Evolutionary conservation across 1,284 basidiomycete genomes (phyloP), one percentile per base, ranked within the genome.

Genomic region (Cerioporus squamosus): DNA sequence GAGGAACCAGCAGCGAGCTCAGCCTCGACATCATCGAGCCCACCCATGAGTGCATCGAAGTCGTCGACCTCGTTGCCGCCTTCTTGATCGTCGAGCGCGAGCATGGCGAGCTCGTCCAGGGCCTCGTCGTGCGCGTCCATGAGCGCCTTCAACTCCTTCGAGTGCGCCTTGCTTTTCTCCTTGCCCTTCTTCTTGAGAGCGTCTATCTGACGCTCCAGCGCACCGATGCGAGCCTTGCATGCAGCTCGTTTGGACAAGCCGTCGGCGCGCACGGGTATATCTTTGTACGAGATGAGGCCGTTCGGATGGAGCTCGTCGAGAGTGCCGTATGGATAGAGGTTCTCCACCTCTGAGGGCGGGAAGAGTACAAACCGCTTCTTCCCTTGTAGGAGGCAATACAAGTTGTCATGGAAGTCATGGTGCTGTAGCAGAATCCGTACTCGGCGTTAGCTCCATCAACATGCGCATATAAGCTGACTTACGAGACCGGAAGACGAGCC

Each of bases 371-470:
- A 74, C 29, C 73, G 72, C 54, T 74, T 74, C 33, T 59, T 59
- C 20, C 73, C 73, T 31, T 66, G 63, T 3, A 74, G 64, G 6
- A 74, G 67, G 55, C 70, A 69, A 61, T 74, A 74, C 18, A 74
- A 67, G 50, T 74, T 74, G 64, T 74, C 73, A 57, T 74, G 73
- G 51, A 73, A 73, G 57, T 74, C 73, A 43, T 74, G 73, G 50
- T 73, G 71, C 71, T 73, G 51, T 4, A 12, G 12, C 10, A 23
- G 14, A 5, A 15, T 15, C 22, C n/a, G n/a, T n/a, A n/a, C n/a
- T n/a, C n/a, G n/a, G n/a, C 31, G 31, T 39, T n/a, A 57, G 26
- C 12, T 17, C 22, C n/a, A 3, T 23, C 17, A 12, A 49, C 29
- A 18, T 17, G 15, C 24, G 18, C 14, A n/a, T 22, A 15, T 15